Evolutionary conservation across 495 filamentous ascomycete genomes (phyloP), one percentile per base, ranked within the genome.

Genomic region (Xylaria bambusicola): DNA sequence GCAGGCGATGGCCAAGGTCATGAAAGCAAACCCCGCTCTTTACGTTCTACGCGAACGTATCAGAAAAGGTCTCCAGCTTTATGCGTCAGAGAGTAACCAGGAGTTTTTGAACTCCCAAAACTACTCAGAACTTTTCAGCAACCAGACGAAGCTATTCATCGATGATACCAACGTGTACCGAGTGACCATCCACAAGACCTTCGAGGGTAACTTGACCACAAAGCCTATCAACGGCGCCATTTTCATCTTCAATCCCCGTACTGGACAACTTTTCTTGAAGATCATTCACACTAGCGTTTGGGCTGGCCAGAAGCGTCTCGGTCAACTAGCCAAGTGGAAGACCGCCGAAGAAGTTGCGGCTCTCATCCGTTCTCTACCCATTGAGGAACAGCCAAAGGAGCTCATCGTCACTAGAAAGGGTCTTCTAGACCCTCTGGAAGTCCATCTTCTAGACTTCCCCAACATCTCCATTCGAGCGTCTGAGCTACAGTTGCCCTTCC

Each of bases 141-240:
- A 97, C 66, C 93, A 98, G 74, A 96, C 95, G 49, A 93, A 99
- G 80, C 83, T 98, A 40, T 99, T 99, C 80, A 98, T 99, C 62
- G 95, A 99, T 65, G 95, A 99, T 73, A 99, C 95, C 45, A 99
- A 99, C 65, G 96, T 98, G 54, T 99, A 99, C 68, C 94, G 95
- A 75, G 95, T 99, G 62, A 98, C 95, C 1, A 98, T 99, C 47
- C 95, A 99, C 82, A 99, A 99, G 84, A 99, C 95, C 0, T 99
- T 99, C 63, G 95, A 99, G 73, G 95, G 95, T 62, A 99, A 99
- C 67, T 78, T 99, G 81, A 99, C 95, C 1, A 99, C 95, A 0
- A 99, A 99, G 76, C 95, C 95, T 20, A 99, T 99, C 79, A 99
- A 99, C 75, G 95, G 95, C 69, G 95, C 95, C 33, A 99, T 99